A percentile compares a stretch with the other conserved stretches of the same genome.
phyloP scores from a whole-genome alignment of 2,329 filamentous ascomycete species.

The Sclerotinia borealis region DNA sequence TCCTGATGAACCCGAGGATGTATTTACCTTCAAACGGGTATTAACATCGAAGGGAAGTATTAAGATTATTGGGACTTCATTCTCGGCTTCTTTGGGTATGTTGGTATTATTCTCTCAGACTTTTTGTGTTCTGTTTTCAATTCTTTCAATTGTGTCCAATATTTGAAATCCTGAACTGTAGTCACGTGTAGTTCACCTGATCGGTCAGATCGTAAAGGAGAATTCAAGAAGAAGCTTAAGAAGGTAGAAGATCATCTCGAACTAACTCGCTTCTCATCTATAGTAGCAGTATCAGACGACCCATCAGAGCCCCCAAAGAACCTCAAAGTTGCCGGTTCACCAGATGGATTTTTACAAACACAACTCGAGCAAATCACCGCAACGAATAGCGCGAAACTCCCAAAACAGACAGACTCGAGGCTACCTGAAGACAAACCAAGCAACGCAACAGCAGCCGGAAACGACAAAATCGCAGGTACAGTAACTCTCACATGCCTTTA shows the following conservation, averaged over 20 bases:
- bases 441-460: conserved; percentile 33
- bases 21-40: conserved; percentile 40
- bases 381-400: not conserved
- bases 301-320: not conserved
- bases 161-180: not conserved
- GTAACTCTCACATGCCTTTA: not conserved
- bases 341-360: conserved; percentile 22
- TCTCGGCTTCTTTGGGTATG: conserved; percentile 33
- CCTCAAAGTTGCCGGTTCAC: conserved; percentile 26
- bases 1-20: conserved; percentile 40
- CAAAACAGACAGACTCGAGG: not conserved
- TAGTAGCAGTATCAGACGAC: not conserved
- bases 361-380: conserved; percentile 14
- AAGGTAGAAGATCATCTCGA: not conserved
- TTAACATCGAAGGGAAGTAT: conserved; percentile 35
- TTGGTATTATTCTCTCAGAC: not conserved
- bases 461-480: conserved; percentile 27
- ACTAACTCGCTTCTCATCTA: not conserved
- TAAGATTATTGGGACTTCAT: conserved; percentile 32
- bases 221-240: not conserved
- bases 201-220: not conserved
- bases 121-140: not conserved
- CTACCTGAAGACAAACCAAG: not conserved
- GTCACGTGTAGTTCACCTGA: not conserved
- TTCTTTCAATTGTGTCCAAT: not conserved